Base-by-base conservation (phyloP, 495 filamentous ascomycete species). In the Penicillium diatomitis region DNA sequence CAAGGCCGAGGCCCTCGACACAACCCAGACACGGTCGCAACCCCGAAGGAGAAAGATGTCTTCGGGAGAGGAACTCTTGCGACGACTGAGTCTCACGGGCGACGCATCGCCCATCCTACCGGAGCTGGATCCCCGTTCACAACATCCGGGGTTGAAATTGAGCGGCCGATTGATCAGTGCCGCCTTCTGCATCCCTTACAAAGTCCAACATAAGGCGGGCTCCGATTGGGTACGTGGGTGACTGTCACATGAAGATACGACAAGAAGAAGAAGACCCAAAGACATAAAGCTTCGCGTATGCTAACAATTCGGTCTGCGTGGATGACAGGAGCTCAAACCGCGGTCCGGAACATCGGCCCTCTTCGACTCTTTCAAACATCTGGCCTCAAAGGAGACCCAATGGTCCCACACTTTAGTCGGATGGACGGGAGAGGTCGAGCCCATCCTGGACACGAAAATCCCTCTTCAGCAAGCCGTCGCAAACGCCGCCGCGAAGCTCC, bases 361-460 rank as follows among this genome's bases (percentile, higher is more conserved):
- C 28, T 91, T 90, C 64, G 89, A 95, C 63, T 85, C 87, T 32
- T 85, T 96, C 57, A 80, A 83, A 11, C 83, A 90, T 64, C 78
- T 96, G 28, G 86, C 86, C 6, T 88, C 88, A 5, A 68, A 84
- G 38, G 72, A 84, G 27, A 78, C 80, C 6, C 76, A 78, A 20
- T 96, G 88, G 88, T 84, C 86, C 55, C 89, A 94, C 68, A 88
- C 83, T 0, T 73, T 95, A 1, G 84, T 96, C 42, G 90, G 85
- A 12, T 96, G 90, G 90, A 91, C 90, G 2, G 90, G 90, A 32
- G 90, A 96, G 63, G 85, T 96, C 40, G 78, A 85, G 45, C 67
- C 72, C 3, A 63, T 73, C 7, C 38, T 67, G 9, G 71, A 79
- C 29, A 46, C 47, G 11, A 63, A 61, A 49, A 10, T 42, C 2